Base-by-base conservation (phyloP, 179 eudicot genomes). In the Spinacia oleracea region DNA sequence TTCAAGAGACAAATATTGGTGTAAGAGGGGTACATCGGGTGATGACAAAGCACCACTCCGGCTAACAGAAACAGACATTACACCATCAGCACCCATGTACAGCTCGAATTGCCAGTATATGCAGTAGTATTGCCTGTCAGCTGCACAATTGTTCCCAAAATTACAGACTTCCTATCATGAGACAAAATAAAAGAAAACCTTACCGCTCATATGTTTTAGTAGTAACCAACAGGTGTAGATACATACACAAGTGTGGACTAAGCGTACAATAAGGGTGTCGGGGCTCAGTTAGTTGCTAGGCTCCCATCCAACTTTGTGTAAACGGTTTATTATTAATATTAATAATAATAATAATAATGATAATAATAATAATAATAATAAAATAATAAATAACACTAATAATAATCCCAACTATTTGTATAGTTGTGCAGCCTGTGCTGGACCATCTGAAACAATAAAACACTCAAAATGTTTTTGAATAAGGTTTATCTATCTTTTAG, bases 51-150 rank as follows among this genome's bases (percentile, higher is more conserved):
- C 78, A 79, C 80, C 68, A 77, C 76, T 76, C 65, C 86, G 83
- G 73, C 68, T 73, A 42, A 75, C 82, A 75, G 76, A 65, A 76
- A 72, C 70, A 21, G 86, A 60, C 75, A 82, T 78, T 59, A 84
- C 82, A 69, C 83, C 83, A 79, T 86, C 83, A 82, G 83, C 83
- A 58, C 87, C 87, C 85, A 84, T 86, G 69, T 27, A 46, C 42
- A 76, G 75, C 50, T 66, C 73, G 34, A 78, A 67, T 18, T 65
- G 29, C 18, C 35, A 74, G 42, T 67, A 58, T 21, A 66, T 9
- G 40, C 63, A 73, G 58, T 45, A 29, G 4, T 15, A 2, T 48
- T 48, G 53, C 53, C 53, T 15, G 53, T 48, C 58, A 80, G 70
- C 65, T 40, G 35, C 43, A 20, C 16, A 20, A 53, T 14, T 53